Evolutionary conservation across 2,329 filamentous ascomycete genomes (phyloP), one percentile per base, ranked within the genome.

Genomic region (Endocalyx cinctus): DNA sequence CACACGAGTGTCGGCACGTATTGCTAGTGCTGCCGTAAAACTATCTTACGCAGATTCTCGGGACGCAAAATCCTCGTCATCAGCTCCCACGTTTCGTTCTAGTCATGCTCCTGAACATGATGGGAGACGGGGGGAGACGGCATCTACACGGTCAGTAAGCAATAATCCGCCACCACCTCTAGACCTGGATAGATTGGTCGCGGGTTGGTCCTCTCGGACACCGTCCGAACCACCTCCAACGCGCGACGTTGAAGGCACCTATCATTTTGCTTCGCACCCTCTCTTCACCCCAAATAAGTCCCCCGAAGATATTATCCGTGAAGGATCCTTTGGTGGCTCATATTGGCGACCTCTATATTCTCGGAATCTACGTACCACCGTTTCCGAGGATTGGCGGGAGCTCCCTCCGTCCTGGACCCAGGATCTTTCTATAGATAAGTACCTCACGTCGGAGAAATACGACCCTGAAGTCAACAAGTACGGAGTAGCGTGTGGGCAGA

Each of bases 281-380:
- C 43, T 42, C 17, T 75, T 75, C 47, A 59, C 50, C 2, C 71
- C 71, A 3, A 75, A 75, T 47, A 74, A 73, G 42, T 69, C 67
- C 1, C 71, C 71, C 5, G 62, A 65, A 33, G 66, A 67, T 34
- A 66, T 75, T 42, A 57, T 74, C 10, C 60, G 65, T 14, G 67
- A 74, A 52, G 70, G 71, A 28, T 62, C 60, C 35, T 74, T 74
- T 42, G 71, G 71, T 10, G 71, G 70, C 12, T 61, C 60, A 1
- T 74, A 72, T 46, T 74, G 66, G 53, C 63, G 70, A 0, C 67
- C 69, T 0, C 52, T 73, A 4, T 58, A 59, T 35, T 71, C 67
- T 4, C 52, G 55, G 13, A 58, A 53, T 10, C 58, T 74, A 1
- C 54, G 55, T 8, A 55, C 58, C 3, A 63, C 62, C 0, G 46